Evolutionary conservation across 345 rosid species (phyloP), one percentile per base, ranked within the genome.

Genomic region (Salix exigua): DNA sequence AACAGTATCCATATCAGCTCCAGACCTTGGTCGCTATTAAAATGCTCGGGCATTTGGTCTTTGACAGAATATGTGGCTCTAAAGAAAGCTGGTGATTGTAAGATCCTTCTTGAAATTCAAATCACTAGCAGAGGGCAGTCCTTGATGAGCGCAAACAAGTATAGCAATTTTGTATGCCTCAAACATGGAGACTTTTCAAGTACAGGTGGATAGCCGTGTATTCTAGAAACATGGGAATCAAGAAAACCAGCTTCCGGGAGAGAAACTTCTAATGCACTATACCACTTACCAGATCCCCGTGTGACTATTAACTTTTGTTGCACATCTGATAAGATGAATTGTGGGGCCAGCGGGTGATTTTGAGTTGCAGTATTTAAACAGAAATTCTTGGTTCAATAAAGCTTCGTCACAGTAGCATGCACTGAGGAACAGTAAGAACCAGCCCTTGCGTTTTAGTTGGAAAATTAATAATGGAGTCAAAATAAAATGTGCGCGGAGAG

Each of bases 51-150:
- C 17, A 46, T 5, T 46, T 46, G 51, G 5, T 46, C 5, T 35
- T 13, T 46, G 18, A 48, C 5, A 48, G 5, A 17, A 48, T 48
- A 48, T 16, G 55, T 40, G 75, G 42, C 14, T 19, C 66, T 2
- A 40, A 73, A 23, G 26, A 74, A 73, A 44, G 50, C 37, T 72
- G 42, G 48, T 4, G 42, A 71, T 46, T 48, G 31, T 46, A n/a
- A 66, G 71, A 76, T 62, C 71, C 80, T 63, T 58, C 44, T 81
- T 70, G 81, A 82, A 70, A n/a, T 77, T 64, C 46, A 53, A 53
- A 70, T 30, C 16, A 21, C 7, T 62, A 25, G 68, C 53, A 64
- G 21, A 74, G 28, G 42, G 69, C 66, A 65, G 78, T 25, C 71
- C 19, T 51, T 63, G 71, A 74, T 30, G 69, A 40, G 62, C 51